A percentile compares a stretch with the other conserved stretches of the same genome.
Conservation (phyloP, 179 eudicot species). For the Heliamphora pulchella region DNA sequence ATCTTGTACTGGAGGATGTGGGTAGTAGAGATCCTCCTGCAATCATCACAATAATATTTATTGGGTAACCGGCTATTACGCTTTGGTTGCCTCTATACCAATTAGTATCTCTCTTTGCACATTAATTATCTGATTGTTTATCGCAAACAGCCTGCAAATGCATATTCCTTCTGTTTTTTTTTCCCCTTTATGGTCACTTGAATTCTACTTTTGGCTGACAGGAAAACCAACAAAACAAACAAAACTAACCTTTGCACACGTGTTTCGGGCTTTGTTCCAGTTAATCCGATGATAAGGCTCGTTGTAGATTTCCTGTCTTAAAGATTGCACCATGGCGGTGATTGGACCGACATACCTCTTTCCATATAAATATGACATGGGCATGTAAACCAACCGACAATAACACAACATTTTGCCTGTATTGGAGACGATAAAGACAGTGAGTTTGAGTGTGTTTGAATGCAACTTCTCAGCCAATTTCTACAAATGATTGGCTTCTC, state of each 20-base stretch:
- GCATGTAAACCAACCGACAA: slow-evolving; percentile 56
- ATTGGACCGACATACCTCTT: slow-evolving; percentile 60
- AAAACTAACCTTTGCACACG: slow-evolving; percentile 46
- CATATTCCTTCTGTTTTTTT: too few species aligned
- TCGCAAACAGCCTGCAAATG: not conserved
- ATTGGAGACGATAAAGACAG: not conserved
- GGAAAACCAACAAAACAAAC: not conserved
- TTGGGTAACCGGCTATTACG: not conserved
- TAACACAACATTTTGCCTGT: slow-evolving; percentile 55
- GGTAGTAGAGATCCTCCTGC: slow-evolving; percentile 59
- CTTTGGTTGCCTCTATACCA: too few species aligned
- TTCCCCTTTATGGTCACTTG: not conserved
- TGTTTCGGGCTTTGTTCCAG: slow-evolving; percentile 60
- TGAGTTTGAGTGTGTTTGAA: not conserved
- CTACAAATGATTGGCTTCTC: too few species aligned
- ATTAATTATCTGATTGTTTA: too few species aligned
- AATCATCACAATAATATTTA: not conserved
- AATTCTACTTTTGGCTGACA: not conserved
- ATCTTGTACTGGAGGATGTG: slow-evolving; percentile 55
- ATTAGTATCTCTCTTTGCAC: too few species aligned
- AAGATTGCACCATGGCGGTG: slow-evolving; percentile 32
- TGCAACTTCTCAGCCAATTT: too few species aligned
- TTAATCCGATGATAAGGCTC: slow-evolving; percentile 44
- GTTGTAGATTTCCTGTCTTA: slow-evolving; percentile 49
- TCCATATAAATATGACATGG: slow-evolving; percentile 70